Percentiles rank a stretch among this genome's conserved stretches.
These are phyloP conservation scores for Wickerhamomyces chaumierensis DNA, from an alignment of 805 yeast species.

Conservation along the genomic window DNA sequence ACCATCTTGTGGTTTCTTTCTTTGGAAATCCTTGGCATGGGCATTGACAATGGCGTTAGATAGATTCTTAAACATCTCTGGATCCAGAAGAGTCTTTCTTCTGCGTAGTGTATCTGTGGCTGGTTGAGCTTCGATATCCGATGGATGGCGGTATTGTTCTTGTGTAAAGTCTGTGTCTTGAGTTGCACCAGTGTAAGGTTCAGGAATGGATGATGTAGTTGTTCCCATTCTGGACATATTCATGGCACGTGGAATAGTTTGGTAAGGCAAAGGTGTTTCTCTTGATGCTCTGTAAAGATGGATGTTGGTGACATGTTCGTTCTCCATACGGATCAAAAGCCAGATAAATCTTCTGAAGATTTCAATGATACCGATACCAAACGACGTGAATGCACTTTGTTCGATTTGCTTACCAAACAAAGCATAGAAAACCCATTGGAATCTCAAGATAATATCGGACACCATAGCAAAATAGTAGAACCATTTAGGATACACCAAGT, in stretches of 20 bases:
- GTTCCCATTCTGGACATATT: constrained; percentile 8
- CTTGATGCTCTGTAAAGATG: constrained; percentile 77
- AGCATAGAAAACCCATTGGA: constrained; percentile 89
- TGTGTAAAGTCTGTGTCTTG: neutral
- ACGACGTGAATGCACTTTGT: constrained; percentile 82
- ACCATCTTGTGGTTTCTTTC: constrained; percentile 14
- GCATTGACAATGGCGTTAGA: constrained; percentile 57
- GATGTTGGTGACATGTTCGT: constrained; percentile 90
- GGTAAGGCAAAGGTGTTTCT: constrained; percentile 79
- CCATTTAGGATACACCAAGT: constrained; percentile 50
- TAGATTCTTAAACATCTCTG: constrained; percentile 29
- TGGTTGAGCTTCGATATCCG: constrained; percentile 4
- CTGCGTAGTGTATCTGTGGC: constrained; percentile 6
- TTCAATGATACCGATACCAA: constrained; percentile 75
- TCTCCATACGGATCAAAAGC: constrained; percentile 89
- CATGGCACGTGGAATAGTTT: constrained; percentile 25
- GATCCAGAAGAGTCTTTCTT: constrained; percentile 11
- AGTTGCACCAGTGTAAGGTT: neutral
- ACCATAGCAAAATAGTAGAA: constrained; percentile 69
- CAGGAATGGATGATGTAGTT: neutral
- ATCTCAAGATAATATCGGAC: constrained; percentile 62
- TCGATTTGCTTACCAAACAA: constrained; percentile 65
- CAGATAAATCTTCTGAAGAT: constrained; percentile 75
- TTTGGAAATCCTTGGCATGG: constrained; percentile 76
- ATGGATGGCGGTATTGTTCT: neutral